A percentile compares a stretch with the other conserved stretches of the same genome.
These are phyloP conservation scores for Spiromastix sp. DNA, from an alignment of 2,329 filamentous ascomycete species.

Conservation along the genomic window DNA sequence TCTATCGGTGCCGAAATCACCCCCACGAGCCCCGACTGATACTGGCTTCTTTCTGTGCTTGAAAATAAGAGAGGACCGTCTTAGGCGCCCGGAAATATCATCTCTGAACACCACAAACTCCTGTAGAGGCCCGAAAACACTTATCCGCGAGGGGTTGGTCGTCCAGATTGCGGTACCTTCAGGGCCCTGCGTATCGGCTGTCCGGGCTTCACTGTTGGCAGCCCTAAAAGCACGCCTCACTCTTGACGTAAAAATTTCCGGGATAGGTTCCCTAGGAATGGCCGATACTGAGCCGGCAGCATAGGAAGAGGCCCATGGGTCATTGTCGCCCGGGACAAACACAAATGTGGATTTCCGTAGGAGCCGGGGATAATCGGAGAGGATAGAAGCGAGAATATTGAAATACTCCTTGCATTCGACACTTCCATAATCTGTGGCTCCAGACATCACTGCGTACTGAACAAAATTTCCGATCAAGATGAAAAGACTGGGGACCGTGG, in stretches of 20 bases:
- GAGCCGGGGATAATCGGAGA: slow-evolving; percentile 74
- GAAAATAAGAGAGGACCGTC: slow-evolving; percentile 65
- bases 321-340: slow-evolving; percentile 92
- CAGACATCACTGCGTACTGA: slow-evolving; percentile 47
- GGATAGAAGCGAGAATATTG: slow-evolving; percentile 69
- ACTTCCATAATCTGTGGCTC: slow-evolving; percentile 65
- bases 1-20: too few species aligned
- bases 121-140: slow-evolving; percentile 76
- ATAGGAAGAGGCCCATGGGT: slow-evolving; percentile 90
- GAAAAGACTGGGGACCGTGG: slow-evolving; percentile 64
- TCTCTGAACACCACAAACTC: slow-evolving; percentile 84
- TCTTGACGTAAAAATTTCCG: slow-evolving; percentile 81
- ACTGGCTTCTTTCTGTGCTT: slow-evolving; percentile 39
- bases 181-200: slow-evolving; percentile 23
- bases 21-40: too few species aligned
- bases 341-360: slow-evolving; percentile 74
- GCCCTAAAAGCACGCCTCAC: slow-evolving; percentile 79
- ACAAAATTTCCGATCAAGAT: slow-evolving; percentile 79
- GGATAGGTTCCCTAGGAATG: slow-evolving; percentile 48
- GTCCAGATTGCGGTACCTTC: slow-evolving; percentile 76
- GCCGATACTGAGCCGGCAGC: slow-evolving; percentile 36
- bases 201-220: slow-evolving; percentile 49
- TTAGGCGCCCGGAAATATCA: slow-evolving; percentile 68
- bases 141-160: slow-evolving; percentile 72
- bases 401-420: slow-evolving; percentile 98